Conservation (phyloP, 2,329 filamentous ascomycete genomes). For the Periconia digitata region DNA sequence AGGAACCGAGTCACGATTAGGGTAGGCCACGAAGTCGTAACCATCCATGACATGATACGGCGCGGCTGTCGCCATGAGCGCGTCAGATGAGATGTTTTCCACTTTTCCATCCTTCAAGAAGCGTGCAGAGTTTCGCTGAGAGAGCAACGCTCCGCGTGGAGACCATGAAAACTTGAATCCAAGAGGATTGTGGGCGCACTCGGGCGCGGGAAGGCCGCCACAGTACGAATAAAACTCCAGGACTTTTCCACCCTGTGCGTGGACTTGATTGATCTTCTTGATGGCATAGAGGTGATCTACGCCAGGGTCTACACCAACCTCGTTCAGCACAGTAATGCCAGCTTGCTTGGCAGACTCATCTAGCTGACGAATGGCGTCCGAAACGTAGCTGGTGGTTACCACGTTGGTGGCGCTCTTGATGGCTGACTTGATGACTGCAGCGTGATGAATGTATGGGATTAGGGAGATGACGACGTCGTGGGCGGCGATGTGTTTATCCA, state of each 20-base stretch:
- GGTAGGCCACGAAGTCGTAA: constrained; percentile 11
- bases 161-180: constrained; percentile 17
- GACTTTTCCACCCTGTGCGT: constrained; percentile 9
- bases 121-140: constrained; percentile 8
- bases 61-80: constrained; percentile 6
- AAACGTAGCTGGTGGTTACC: constrained; percentile 14
- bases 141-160: constrained; percentile 10
- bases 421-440: constrained; percentile 11
- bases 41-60: constrained; percentile 11
- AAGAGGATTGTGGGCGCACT: constrained; percentile 10
- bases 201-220: constrained; percentile 8
- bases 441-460: constrained; percentile 13
- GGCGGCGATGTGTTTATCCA: constrained; percentile 10
- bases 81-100: constrained; percentile 3
- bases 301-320: constrained; percentile 25
- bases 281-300: constrained; percentile 44
- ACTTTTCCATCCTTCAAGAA: constrained; percentile 4
- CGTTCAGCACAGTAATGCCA: constrained; percentile 24
- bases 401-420: constrained; percentile 10
- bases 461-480: constrained; percentile 14
- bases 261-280: constrained; percentile 11
- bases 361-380: constrained; percentile 12
- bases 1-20: constrained; percentile 7
- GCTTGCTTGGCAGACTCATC: constrained; percentile 46
- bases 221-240: constrained; percentile 14